phyloP scores from a whole-genome alignment of 2,329 filamentous ascomycete genomes.

The Fusarium nelsonii region DNA sequence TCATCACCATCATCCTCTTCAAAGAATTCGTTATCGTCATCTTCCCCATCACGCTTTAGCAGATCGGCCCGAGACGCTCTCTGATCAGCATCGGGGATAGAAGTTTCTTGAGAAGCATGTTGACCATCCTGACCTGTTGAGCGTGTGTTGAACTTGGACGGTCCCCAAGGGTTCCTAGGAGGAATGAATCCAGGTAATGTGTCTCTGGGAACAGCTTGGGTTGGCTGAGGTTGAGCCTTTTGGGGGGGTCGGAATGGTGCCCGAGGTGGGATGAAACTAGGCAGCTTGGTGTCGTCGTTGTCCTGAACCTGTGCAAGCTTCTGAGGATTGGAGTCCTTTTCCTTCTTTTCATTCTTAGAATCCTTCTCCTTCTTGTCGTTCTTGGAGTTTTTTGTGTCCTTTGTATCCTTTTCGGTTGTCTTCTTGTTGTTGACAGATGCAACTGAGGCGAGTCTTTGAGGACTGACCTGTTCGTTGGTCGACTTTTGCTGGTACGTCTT shows the following conservation, averaged over 20 bases:
- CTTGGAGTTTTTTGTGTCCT: not conserved
- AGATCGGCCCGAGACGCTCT: conserved; percentile 8
- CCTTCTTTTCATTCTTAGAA: not conserved
- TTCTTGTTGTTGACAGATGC: conserved; percentile 28
- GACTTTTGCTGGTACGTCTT: conserved; percentile 20
- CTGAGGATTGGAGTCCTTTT: not conserved
- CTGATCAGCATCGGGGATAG: conserved; percentile 9
- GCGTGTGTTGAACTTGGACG: conserved; percentile 22
- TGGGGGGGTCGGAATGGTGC: conserved; percentile 21
- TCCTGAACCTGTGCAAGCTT: not conserved
- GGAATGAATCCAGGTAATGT: conserved; percentile 19
- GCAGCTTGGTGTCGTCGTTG: not conserved
- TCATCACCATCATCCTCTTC: conserved; percentile 24
- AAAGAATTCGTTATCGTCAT: conserved; percentile 10
- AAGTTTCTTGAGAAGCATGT: conserved; percentile 9
- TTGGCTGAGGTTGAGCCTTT: conserved; percentile 8
- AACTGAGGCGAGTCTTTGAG: conserved; percentile 7
- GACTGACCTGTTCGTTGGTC: not conserved
- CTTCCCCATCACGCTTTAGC: conserved; percentile 13
- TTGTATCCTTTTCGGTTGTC: conserved; percentile 2
- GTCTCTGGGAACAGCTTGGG: conserved; percentile 17
- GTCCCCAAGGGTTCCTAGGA: conserved; percentile 22
- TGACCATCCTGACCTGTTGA: conserved; percentile 1
- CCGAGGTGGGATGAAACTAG: conserved; percentile 31
- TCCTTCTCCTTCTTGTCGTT: not conserved